These are phyloP conservation scores for Paraphaeosphaeria minitans DNA, from an alignment of 2,329 filamentous ascomycete species.

Conservation along the genomic window DNA sequence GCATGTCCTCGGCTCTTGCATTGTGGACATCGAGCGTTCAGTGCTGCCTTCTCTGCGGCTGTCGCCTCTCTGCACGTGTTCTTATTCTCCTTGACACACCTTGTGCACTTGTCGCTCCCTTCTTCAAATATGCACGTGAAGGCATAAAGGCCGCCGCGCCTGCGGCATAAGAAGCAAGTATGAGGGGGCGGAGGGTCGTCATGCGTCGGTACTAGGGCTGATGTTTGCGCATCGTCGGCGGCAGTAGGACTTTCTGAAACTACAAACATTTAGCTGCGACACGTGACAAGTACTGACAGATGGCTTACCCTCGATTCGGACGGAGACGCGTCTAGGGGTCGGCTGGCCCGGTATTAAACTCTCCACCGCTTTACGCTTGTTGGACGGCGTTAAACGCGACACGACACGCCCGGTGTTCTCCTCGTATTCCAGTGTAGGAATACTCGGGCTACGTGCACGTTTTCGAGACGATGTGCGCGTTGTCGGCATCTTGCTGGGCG, in stretches of 20 bases:
- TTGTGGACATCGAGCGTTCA: not conserved
- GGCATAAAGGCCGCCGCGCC: constrained; percentile 1
- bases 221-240: not conserved
- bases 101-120: not conserved
- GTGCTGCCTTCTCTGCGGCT: not conserved
- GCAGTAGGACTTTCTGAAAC: not conserved
- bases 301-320: not conserved
- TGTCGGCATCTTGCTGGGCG: not conserved
- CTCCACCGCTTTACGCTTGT: not conserved
- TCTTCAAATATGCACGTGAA: not conserved
- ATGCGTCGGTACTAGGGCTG: not conserved
- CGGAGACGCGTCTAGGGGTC: not conserved
- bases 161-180: not conserved
- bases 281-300: not conserved
- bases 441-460: not conserved
- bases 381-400: not conserved
- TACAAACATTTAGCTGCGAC: not conserved
- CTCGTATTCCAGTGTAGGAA: not conserved
- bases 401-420: not conserved
- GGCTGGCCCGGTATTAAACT: not conserved
- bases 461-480: not conserved
- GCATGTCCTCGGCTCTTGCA: not conserved
- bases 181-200: not conserved
- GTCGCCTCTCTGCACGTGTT: not conserved
- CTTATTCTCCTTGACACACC: not conserved